Percentiles rank a stretch among this genome's conserved stretches.
Evolutionary conservation across 2,329 filamentous ascomycete genomes (phyloP).

Genomic region (Emmonsiellopsis sp.): DNA sequence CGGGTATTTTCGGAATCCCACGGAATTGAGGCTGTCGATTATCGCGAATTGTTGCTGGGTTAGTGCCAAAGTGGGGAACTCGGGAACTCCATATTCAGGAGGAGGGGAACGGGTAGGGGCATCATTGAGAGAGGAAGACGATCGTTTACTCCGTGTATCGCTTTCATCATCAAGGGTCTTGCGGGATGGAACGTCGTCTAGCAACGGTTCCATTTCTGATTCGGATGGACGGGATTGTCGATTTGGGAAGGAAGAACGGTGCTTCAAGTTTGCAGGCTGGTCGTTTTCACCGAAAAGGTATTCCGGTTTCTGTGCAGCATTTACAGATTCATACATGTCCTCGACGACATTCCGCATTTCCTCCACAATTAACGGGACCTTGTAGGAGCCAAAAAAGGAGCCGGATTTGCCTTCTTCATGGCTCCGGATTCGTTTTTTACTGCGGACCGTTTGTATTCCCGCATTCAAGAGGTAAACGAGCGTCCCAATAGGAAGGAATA

Average conservation of each 20-base stretch:
- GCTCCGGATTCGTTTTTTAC: constrained; percentile 61
- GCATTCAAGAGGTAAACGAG: constrained; percentile 66
- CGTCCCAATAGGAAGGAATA: constrained; percentile 67
- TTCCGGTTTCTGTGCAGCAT: constrained; percentile 58
- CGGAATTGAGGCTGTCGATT: constrained; percentile 62
- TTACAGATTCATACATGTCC: constrained; percentile 64
- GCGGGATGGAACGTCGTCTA: background rate
- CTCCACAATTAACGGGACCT: constrained; percentile 65
- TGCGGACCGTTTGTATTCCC: constrained; percentile 65
- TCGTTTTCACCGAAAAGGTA: constrained; percentile 55
- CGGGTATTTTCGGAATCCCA: constrained; percentile 50
- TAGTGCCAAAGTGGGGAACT: constrained; percentile 56
- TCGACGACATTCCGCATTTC: constrained; percentile 69
- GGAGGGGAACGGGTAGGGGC: background rate
- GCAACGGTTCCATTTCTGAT: background rate
- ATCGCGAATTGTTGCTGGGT: constrained; percentile 75
- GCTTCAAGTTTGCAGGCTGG: constrained; percentile 28
- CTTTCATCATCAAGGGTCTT: background rate
- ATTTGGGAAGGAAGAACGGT: background rate
- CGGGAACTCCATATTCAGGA: background rate
- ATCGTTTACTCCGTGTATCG: background rate
- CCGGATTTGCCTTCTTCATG: constrained; percentile 65
- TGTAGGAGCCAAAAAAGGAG: constrained; percentile 59
- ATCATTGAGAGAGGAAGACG: constrained; percentile 30
- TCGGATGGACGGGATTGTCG: background rate